A percentile compares a stretch with the other conserved stretches of the same genome.
Evolutionary conservation across 2,329 filamentous ascomycete genomes (phyloP).

Genomic region (Didymosphaeria variabile): DNA sequence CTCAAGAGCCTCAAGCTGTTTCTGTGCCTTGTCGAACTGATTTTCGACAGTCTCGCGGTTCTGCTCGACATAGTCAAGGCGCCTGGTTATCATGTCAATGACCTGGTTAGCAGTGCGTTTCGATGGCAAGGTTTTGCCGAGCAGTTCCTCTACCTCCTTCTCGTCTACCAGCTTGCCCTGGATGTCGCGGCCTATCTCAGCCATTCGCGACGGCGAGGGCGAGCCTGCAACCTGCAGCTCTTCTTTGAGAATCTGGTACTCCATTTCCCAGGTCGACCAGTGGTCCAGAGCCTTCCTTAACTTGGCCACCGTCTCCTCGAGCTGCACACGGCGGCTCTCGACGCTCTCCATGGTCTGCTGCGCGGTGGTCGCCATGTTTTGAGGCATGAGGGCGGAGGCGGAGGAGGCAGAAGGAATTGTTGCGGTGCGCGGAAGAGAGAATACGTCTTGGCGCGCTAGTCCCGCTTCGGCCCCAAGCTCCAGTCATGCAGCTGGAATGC

Average conservation of each 20-base stretch:
- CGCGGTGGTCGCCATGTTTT: conserved; percentile 35
- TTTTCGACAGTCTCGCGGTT: conserved; percentile 80
- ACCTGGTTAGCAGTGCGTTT: conserved; percentile 69
- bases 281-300: conserved; percentile 80
- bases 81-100: conserved; percentile 71
- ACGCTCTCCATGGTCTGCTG: conserved; percentile 70
- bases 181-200: conserved; percentile 64
- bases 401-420: conserved; percentile 14
- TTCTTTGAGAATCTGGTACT: conserved; percentile 89
- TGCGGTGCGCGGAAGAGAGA: conserved; percentile 14
- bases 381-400: conserved; percentile 13
- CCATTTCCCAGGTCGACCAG: conserved; percentile 90
- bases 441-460: conserved; percentile 32
- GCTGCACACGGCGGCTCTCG: conserved; percentile 76
- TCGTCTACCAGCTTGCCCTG: conserved; percentile 71
- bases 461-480: conserved; percentile 16
- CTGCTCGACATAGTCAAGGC: conserved; percentile 88
- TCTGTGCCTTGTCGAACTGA: conserved; percentile 73
- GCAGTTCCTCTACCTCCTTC: conserved; percentile 65
- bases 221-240: conserved; percentile 67
- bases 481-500: conserved; percentile 9
- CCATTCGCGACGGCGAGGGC: conserved; percentile 39
- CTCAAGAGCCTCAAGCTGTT: conserved; percentile 67
- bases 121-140: conserved; percentile 56
- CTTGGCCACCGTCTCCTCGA: conserved; percentile 79